A percentile compares a stretch with the other conserved stretches of the same genome.
phyloP scores from a whole-genome alignment of 345 rosid genomes.

The Punica granatum region DNA sequence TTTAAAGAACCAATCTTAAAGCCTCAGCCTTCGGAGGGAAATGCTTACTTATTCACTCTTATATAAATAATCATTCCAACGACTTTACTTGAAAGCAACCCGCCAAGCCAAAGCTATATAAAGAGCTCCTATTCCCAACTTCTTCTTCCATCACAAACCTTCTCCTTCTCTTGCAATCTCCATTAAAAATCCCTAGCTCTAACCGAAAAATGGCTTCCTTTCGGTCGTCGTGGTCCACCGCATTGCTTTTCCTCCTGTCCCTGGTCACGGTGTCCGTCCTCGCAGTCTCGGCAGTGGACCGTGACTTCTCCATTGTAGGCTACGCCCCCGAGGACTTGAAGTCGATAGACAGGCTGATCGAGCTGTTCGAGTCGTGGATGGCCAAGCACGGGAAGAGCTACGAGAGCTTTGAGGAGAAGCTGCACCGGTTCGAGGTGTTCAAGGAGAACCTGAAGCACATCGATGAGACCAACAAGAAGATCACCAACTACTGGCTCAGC shows the following conservation, averaged over 20 bases:
- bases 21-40: conserved; percentile 18
- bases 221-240: conserved; percentile 4
- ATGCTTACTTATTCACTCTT: neutral
- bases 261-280: conserved; percentile 28
- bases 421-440: conserved; percentile 59
- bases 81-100: conserved; percentile 54
- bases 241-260: conserved; percentile 17
- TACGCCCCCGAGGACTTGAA: conserved; percentile 53
- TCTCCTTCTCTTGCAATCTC: neutral
- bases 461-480: conserved; percentile 57
- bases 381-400: conserved; percentile 56
- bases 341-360: conserved; percentile 44
- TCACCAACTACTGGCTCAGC: conserved; percentile 63
- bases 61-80: conserved; percentile 15
- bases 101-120: conserved; percentile 23
- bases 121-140: conserved; percentile 6
- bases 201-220: conserved; percentile 34
- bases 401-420: conserved; percentile 52
- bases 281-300: conserved; percentile 30
- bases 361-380: conserved; percentile 73
- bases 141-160: conserved; percentile 12
- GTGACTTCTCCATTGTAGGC: conserved; percentile 72
- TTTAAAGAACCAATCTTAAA: conserved; percentile 40
- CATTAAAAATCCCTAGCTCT: neutral
- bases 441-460: conserved; percentile 72